Evolutionary conservation across 2,329 filamentous ascomycete genomes (phyloP), one percentile per base, ranked within the genome.

Genomic region (Ophiostoma angusticollis): DNA sequence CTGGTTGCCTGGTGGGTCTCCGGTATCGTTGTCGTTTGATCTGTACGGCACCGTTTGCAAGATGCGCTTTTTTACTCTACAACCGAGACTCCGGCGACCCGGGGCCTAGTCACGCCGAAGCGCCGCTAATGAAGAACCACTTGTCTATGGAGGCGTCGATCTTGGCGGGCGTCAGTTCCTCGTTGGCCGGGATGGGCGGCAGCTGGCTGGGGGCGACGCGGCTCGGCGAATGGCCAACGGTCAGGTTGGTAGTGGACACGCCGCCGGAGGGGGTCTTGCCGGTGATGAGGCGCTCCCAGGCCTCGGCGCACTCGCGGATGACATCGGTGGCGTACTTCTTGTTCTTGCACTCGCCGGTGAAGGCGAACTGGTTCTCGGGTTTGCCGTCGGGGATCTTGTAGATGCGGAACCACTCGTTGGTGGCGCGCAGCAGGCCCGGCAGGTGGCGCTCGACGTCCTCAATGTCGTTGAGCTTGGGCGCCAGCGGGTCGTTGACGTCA

Each of bases 361-460:
- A 98, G 57, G 91, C 91, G 60, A 98, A 98, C 72, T 96, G 91
- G 79, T 98, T 98, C 82, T 98, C 91, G 56, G 89, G 87, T 86
- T 98, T 98, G 74, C 91, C 91, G 61, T 98, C 91, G 60, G 91
- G 91, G 67, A 98, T 98, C 77, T 98, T 98, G 82, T 98, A 98
- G 78, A 98, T 98, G 65, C 91, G 86, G 86, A 98, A 98, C 91
- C 91, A 98, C 74, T 98, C 91, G 61, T 98, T 98, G 60, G 89
- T 96, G 59, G 91, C 91, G 52, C 91, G 83, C 62, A 98, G 76
- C 44, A 98, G 84, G 54, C 91, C 91, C 45, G 91, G 91, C 43
- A 98, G 80, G 71, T 96, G 91, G 59, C 89, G 81, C 77, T 98
- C 91, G 53, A 98, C 91, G 60, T 98, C 91, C 76, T 96, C 91